Evolutionary conservation across 2,329 filamentous ascomycete species (phyloP), one percentile per base, ranked within the genome.

Genomic region (Colletotrichum cuscutae): DNA sequence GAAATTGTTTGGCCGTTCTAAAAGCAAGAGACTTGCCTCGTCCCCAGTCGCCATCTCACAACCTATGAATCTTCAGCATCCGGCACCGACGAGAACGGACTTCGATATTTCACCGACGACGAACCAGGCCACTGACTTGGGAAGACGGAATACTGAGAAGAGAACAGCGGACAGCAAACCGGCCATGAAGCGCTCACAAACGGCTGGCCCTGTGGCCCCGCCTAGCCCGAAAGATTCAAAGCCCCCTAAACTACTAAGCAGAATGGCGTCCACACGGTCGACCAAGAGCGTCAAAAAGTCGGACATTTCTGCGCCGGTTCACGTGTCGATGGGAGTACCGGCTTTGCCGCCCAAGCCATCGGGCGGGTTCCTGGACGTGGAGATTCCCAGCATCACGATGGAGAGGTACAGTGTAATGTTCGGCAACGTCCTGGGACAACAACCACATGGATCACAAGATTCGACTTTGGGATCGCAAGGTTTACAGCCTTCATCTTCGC

Each of bases 361-460:
- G 22, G 79, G 79, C 11, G 82, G 84, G 2, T 81, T 92, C 7
- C 84, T 98, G 24, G 88, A 95, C 77, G 88, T 98, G 19, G 90
- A 95, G 65, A 97, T 98, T 70, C 95, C 96, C 1, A 89, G 89
- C 62, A 88, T 94, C 68, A 90, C 93, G 74, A 87, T 98, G 87
- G 96, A 98, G 80, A 88, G 96, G 61, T 98, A 98, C 77, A 98
- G 95, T 77, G 89, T 98, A 76, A 98, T 98, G 95, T 98, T 98
- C 79, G 91, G 92, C 68, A 89, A 89, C 49, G 86, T 98, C 7
- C 84, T 98, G 30, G 67, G 61, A 22, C 88, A 90, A 73, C 88
- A 90, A 72, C 81, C 81, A 8, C 80, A 81, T 75, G 52, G 65
- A 37, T 37, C 59, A 35, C 54, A 58, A 19, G 70, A 37, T 26